phyloP scores from a whole-genome alignment of 345 rosid genomes.

The Pistacia integerrima region DNA sequence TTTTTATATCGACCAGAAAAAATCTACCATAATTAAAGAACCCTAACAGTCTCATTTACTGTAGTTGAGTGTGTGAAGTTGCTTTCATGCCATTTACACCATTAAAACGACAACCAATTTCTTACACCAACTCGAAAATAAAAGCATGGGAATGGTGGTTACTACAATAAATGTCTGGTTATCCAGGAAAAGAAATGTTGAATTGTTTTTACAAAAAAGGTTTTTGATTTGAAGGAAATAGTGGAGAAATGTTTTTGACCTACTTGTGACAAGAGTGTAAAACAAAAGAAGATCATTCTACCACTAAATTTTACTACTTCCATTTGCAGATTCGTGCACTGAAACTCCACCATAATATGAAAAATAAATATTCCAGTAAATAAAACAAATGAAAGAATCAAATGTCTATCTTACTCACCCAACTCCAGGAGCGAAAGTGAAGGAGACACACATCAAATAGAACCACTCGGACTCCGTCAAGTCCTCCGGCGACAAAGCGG shows the following conservation, averaged over 20 bases:
- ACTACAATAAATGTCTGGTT: constrained; percentile 13
- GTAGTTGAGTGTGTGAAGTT: neutral
- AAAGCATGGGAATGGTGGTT: constrained; percentile 17
- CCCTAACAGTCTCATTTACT: constrained; percentile 18
- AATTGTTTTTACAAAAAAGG: neutral
- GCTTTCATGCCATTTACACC: neutral
- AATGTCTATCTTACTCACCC: constrained; percentile 55
- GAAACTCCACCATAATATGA: constrained; percentile 17
- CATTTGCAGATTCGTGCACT: constrained; percentile 23
- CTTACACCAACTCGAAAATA: neutral
- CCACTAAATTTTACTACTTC: constrained; percentile 17
- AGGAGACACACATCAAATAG: constrained; percentile 95
- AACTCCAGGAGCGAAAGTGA: constrained; percentile 74
- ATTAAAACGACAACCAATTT: neutral
- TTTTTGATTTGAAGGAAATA: neutral
- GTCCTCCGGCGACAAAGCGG: constrained; percentile 93
- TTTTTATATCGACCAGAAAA: neutral
- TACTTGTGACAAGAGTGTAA: constrained; percentile 27
- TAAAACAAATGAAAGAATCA: constrained; percentile 16
- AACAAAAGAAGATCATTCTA: constrained; percentile 24
- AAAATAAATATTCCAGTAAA: constrained; percentile 19
- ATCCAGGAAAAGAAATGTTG: constrained; percentile 24
- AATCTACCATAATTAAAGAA: constrained; percentile 11
- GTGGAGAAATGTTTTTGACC: constrained; percentile 5
- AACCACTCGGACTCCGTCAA: constrained; percentile 97